These are phyloP conservation scores for Achaetomiella virescens DNA, from an alignment of 495 filamentous ascomycete genomes.

Conservation along the genomic window DNA sequence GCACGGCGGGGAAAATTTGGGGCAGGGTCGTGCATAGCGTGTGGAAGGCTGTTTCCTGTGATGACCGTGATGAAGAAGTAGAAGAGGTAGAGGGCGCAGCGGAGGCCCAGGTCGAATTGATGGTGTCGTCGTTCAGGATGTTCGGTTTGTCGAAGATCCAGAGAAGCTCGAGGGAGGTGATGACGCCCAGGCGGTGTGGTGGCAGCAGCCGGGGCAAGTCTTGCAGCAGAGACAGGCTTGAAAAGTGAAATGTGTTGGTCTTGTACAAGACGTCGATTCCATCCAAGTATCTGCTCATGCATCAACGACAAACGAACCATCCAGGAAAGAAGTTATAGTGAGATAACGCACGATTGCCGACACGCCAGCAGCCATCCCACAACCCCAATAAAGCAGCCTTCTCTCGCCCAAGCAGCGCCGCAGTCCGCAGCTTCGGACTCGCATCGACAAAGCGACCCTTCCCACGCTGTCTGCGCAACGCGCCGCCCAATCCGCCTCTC, in stretches of 20 bases:
- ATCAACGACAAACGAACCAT: not conserved
- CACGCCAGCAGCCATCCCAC: conserved; percentile 21
- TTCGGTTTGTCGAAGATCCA: conserved; percentile 1
- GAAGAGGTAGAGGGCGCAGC: not conserved
- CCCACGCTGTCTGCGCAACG: too few relatives aligned
- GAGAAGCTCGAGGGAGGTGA: conserved; percentile 13
- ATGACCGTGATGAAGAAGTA: not conserved
- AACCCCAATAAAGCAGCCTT: conserved; percentile 16
- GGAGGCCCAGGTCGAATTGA: not conserved
- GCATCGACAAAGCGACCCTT: not conserved
- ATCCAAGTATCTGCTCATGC: conserved; percentile 12
- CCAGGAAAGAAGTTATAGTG: not conserved
- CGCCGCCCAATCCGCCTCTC: not conserved
- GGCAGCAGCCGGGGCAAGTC: conserved; percentile 6
- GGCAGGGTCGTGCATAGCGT: not conserved
- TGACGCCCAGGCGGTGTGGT: not conserved
- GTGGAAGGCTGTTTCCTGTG: not conserved
- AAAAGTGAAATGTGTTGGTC: conserved; percentile 17
- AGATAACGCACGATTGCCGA: conserved; percentile 14
- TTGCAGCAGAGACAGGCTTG: conserved; percentile 8
- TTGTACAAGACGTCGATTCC: conserved; percentile 19
- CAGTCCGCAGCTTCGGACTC: not conserved
- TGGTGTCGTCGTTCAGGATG: not conserved
- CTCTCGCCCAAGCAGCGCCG: too few relatives aligned
- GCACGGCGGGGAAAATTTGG: not conserved